Percentiles rank a stretch among this genome's conserved stretches.
phyloP scores from a whole-genome alignment of 2,329 filamentous ascomycete species.

The Fusarium papillatum region DNA sequence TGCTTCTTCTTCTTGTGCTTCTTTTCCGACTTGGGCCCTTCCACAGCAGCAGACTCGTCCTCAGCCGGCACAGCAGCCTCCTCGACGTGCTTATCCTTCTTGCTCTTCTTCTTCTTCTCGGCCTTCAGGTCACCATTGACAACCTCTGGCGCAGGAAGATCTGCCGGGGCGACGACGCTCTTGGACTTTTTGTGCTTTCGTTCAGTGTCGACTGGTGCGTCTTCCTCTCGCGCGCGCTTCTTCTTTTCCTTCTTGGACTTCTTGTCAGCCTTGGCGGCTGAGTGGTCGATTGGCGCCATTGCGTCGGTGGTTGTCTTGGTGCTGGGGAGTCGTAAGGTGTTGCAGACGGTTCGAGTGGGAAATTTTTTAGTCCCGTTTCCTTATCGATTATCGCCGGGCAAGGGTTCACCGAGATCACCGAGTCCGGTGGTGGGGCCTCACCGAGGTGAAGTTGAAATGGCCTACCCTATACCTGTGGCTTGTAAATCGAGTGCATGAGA shows the following conservation, averaged over 20 bases:
- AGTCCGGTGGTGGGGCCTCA: conserved; percentile 17
- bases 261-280: conserved; percentile 52
- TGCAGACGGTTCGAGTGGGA: conserved; percentile 25
- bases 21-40: conserved; percentile 40
- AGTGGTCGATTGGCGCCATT: conserved; percentile 52
- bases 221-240: conserved; percentile 61
- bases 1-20: conserved; percentile 51
- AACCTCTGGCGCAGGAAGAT: conserved; percentile 38
- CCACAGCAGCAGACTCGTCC: conserved; percentile 12
- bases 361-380: conserved; percentile 37
- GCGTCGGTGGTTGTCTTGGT: conserved; percentile 28
- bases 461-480: conserved; percentile 1
- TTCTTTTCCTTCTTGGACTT: conserved; percentile 61
- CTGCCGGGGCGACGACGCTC: conserved; percentile 55
- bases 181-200: conserved; percentile 66
- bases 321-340: conserved; percentile 18
- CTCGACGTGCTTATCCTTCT: conserved; percentile 43
- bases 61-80: conserved; percentile 19
- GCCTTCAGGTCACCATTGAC: conserved; percentile 48
- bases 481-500: background rate
- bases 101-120: conserved; percentile 47
- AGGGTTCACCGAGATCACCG: conserved; percentile 37
- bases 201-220: conserved; percentile 53
- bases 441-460: background rate
- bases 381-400: conserved; percentile 35